Conservation (phyloP, 495 filamentous ascomycete genomes). For the Penicillium argentinense region DNA sequence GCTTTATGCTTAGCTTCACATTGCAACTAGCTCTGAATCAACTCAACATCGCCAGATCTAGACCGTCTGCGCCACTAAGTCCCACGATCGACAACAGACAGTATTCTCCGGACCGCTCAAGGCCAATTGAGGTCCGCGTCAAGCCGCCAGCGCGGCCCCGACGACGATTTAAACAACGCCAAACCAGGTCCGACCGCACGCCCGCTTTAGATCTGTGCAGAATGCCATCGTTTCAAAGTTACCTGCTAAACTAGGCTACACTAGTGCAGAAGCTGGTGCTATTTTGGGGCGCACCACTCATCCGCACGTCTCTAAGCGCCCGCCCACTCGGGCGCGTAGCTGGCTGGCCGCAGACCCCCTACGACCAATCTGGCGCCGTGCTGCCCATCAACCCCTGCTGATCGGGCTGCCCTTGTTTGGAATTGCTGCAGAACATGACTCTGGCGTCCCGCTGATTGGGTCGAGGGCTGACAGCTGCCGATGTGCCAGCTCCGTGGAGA, state of each 20-base stretch:
- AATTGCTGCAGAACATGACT: constrained; percentile 9
- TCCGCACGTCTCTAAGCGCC: constrained; percentile 12
- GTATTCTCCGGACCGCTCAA: too few relatives aligned
- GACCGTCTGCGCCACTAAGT: too few relatives aligned
- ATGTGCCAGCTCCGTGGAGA: too few relatives aligned
- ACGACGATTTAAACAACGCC: background rate
- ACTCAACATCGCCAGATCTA: too few relatives aligned
- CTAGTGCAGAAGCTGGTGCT: too few relatives aligned
- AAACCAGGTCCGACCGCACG: background rate
- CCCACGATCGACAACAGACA: too few relatives aligned
- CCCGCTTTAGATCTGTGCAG: too few relatives aligned
- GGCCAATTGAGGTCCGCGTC: too few relatives aligned
- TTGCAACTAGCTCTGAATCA: too few relatives aligned
- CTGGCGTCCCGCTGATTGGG: background rate
- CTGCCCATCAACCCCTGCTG: constrained; percentile 9
- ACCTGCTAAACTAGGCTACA: background rate
- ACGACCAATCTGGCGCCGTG: constrained; percentile 7
- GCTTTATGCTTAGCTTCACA: too few relatives aligned
- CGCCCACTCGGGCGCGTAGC: constrained; percentile 28
- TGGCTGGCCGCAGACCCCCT: constrained; percentile 4
- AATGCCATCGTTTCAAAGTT: background rate
- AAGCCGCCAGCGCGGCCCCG: too few relatives aligned
- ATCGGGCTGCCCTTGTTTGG: constrained; percentile 7
- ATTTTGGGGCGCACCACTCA: constrained; percentile 5
- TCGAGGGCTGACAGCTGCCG: background rate